Conservation (phyloP, 176 grass and related monocot species). For the Otatea glauca region DNA sequence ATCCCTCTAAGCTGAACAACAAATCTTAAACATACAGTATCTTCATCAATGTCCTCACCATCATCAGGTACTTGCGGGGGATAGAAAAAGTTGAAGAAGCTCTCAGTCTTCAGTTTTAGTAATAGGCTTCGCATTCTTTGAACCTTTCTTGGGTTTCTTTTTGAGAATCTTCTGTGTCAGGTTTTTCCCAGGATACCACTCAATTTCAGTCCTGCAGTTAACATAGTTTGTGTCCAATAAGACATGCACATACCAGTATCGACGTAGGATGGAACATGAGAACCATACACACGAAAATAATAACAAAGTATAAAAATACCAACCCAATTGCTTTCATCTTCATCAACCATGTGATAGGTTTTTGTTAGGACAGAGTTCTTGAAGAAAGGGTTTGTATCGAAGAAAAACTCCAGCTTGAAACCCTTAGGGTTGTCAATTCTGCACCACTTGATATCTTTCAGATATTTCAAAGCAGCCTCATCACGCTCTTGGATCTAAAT, state of each 20-base stretch:
- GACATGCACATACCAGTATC: not conserved
- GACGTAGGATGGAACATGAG: not conserved
- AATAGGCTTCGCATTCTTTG: slow-evolving; percentile 78
- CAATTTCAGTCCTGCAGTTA: slow-evolving; percentile 73
- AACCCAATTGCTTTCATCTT: slow-evolving; percentile 97
- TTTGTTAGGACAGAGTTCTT: slow-evolving; percentile 90
- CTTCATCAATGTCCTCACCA: slow-evolving; percentile 86
- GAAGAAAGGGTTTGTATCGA: slow-evolving; percentile 90
- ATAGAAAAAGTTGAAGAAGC: slow-evolving; percentile 97
- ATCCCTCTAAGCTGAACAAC: slow-evolving; percentile 13
- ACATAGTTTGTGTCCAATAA: slow-evolving; percentile 23
- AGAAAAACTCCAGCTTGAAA: slow-evolving; percentile 94
- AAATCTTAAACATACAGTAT: slow-evolving; percentile 60
- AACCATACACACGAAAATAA: not conserved
- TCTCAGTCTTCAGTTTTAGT: slow-evolving; percentile 93
- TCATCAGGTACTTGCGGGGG: slow-evolving; percentile 86
- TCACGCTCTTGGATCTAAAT: slow-evolving; percentile 85
- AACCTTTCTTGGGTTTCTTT: slow-evolving; percentile 96
- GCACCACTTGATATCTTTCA: slow-evolving; percentile 92
- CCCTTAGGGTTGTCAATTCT: slow-evolving; percentile 76
- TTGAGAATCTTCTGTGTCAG: slow-evolving; percentile 87
- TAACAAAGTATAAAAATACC: not conserved
- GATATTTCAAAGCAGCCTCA: slow-evolving; percentile 71
- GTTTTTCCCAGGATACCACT: slow-evolving; percentile 87
- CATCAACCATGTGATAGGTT: slow-evolving; percentile 87